Percentiles rank a stretch among this genome's conserved stretches.
phyloP scores from a whole-genome alignment of 805 yeast genomes.

The Candida koratica region DNA sequence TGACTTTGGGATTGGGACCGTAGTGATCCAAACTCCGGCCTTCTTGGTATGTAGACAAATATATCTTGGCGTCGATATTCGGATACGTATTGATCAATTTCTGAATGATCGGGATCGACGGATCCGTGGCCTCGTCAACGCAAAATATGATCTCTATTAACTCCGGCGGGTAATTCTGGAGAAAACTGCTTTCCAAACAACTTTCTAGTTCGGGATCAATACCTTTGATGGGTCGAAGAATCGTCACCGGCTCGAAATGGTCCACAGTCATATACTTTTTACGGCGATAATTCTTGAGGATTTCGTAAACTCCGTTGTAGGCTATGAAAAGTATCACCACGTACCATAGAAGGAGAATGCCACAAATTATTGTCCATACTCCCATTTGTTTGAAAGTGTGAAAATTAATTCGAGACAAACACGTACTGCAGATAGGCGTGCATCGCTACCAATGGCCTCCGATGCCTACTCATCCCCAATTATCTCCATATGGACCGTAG shows the following conservation, averaged over 20 bases:
- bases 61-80: constrained; percentile 51
- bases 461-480: no score
- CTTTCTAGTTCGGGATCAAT: constrained; percentile 68
- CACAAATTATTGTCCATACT: constrained; percentile 5
- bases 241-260: constrained; percentile 51
- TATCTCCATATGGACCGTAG: no score
- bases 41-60: constrained; percentile 43
- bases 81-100: constrained; percentile 51
- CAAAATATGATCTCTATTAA: constrained; percentile 72
- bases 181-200: constrained; percentile 65
- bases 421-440: constrained; percentile 2
- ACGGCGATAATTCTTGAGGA: constrained; percentile 26
- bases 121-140: constrained; percentile 60
- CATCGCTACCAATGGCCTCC: no score
- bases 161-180: constrained; percentile 60
- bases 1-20: constrained; percentile 89
- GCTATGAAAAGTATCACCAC: constrained; percentile 34
- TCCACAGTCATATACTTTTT: constrained; percentile 10
- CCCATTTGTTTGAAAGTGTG: constrained; percentile 3
- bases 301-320: constrained; percentile 37
- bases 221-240: constrained; percentile 80
- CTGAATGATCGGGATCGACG: constrained; percentile 57
- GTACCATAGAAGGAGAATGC: constrained; percentile 32
- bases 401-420: background rate
- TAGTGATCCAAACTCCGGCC: constrained; percentile 35